Conservation (phyloP, 768 basidiomycete species). For the Trametes cubensis region DNA sequence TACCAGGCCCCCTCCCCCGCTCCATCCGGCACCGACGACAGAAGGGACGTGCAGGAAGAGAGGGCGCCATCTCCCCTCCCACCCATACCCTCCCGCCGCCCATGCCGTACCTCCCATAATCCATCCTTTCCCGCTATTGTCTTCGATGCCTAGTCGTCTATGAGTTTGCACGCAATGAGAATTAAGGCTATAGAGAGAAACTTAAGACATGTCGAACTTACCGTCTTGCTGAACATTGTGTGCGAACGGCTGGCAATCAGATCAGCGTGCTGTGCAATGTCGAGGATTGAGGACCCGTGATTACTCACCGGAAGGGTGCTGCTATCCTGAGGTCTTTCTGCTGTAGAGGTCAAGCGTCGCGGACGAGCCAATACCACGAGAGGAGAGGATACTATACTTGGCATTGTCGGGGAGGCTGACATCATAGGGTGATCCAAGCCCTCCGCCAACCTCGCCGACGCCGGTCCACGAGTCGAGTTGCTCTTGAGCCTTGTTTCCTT, state of each 20-base stretch:
- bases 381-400: not conserved
- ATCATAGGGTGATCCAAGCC: slow-evolving; percentile 10
- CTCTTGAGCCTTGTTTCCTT: not conserved
- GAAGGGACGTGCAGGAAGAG: not conserved
- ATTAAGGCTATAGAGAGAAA: no score
- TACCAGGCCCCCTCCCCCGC: slow-evolving; percentile 10
- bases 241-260: no score
- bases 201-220: no score
- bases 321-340: no score
- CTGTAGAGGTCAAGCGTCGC: no score
- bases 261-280: no score
- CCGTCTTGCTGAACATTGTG: no score
- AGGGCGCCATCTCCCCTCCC: slow-evolving; percentile 13
- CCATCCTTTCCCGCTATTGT: not conserved
- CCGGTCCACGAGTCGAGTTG: not conserved
- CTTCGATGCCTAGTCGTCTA: not conserved
- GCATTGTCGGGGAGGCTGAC: slow-evolving; percentile 6
- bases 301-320: no score
- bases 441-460: slow-evolving; percentile 7
- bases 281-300: no score
- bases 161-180: no score
- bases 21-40: not conserved
- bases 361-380: not conserved
- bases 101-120: not conserved
- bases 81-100: not conserved